Conservation (phyloP, 106 monocot species). For the Dendrobium officinale region DNA sequence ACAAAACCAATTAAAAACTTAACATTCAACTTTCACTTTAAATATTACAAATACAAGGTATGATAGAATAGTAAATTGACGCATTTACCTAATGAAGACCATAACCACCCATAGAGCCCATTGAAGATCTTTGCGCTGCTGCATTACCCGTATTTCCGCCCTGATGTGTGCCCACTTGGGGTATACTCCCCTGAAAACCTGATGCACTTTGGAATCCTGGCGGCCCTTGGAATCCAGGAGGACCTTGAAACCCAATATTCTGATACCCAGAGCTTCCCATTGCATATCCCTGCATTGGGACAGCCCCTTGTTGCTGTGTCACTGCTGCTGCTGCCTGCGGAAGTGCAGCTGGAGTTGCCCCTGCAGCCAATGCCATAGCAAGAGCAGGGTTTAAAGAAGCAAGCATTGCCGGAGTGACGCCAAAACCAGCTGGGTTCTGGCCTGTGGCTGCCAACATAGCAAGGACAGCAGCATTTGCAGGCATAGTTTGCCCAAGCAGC, state of each 20-base stretch:
- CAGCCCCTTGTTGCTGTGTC: conserved; percentile 13
- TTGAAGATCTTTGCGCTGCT: conserved; percentile 29
- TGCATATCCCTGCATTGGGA: conserved; percentile 12
- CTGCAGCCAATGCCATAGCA: conserved; percentile 48
- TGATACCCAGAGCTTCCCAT: conserved; percentile 28
- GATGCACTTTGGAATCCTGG: conserved; percentile 21
- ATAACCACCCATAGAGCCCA: conserved; percentile 57
- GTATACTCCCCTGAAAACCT: conserved; percentile 15
- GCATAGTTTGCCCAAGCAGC: conserved; percentile 31
- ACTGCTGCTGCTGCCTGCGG: neutral
- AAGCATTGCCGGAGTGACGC: conserved; percentile 55
- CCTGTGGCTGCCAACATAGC: conserved; percentile 68
- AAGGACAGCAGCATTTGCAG: conserved; percentile 52
- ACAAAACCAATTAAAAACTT: neutral
- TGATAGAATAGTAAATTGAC: neutral
- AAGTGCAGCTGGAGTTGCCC: neutral
- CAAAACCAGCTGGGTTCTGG: conserved; percentile 56
- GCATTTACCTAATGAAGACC: conserved; percentile 45
- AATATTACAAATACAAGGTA: neutral
- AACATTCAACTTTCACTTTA: neutral
- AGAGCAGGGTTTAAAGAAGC: conserved; percentile 69
- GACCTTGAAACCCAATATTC: conserved; percentile 43
- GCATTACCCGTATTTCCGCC: conserved; percentile 25
- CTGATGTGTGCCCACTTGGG: conserved; percentile 20
- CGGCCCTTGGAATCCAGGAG: conserved; percentile 37